A percentile compares a stretch with the other conserved stretches of the same genome.
phyloP scores from a whole-genome alignment of 371 early-diverging fungal genomes.

The Haplosporangium sp. region DNA sequence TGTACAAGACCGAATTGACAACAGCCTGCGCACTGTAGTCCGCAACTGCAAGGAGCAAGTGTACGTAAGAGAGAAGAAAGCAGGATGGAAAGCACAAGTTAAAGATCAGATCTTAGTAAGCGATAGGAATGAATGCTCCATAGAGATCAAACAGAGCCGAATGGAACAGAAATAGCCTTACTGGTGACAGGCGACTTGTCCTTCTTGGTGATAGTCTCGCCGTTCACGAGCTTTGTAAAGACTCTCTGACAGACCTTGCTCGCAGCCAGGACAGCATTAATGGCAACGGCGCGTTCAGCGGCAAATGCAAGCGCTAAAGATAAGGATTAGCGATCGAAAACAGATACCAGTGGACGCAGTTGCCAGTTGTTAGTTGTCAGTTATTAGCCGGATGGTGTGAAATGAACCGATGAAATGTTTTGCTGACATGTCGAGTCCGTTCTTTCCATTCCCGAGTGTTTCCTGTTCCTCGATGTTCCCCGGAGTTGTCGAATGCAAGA shows the following conservation, averaged over 20 bases:
- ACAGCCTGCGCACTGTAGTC: constrained; percentile 97
- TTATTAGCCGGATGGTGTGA: too few species aligned
- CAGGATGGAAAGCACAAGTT: neutral
- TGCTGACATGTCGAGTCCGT: too few species aligned
- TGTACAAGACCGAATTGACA: constrained; percentile 82
- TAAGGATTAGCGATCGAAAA: neutral
- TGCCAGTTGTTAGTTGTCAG: too few species aligned
- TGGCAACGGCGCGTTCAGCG: constrained; percentile 84
- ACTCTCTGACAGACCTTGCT: constrained; percentile 86
- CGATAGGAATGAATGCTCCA: neutral
- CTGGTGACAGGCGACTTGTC: constrained; percentile 97
- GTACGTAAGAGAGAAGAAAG: neutral
- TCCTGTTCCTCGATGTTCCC: too few species aligned
- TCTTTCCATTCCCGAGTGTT: too few species aligned
- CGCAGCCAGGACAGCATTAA: constrained; percentile 89
- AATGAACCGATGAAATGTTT: too few species aligned
- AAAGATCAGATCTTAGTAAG: constrained; percentile 8
- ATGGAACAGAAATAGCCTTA: constrained; percentile 33
- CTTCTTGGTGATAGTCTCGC: constrained; percentile 85
- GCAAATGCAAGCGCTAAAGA: constrained; percentile 58
- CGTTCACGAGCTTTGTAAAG: constrained; percentile 81
- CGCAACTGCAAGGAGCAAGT: constrained; percentile 72
- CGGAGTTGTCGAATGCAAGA: too few species aligned
- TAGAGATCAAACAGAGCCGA: constrained; percentile 1
- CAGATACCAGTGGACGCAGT: too few species aligned